phyloP scores from a whole-genome alignment of 768 basidiomycete genomes.

The Rubroboletus pulcherrimus region DNA sequence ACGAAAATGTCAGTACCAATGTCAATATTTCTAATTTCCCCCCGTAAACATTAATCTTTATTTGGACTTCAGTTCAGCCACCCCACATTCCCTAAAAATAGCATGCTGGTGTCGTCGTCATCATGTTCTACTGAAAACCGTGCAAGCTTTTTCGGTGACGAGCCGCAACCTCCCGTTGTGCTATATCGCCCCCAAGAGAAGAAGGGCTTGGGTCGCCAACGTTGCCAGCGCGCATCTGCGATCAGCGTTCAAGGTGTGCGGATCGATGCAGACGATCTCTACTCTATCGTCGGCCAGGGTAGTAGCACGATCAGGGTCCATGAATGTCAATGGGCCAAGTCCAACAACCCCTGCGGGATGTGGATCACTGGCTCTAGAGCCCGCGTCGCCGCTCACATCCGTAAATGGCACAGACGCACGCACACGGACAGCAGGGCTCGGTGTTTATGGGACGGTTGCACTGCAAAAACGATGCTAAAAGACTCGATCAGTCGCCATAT shows the following conservation, averaged over 20 bases:
- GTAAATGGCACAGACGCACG: conserved; percentile 1
- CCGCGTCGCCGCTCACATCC: neutral
- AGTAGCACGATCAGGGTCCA: neutral
- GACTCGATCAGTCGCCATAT: conserved; percentile 5
- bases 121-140: no score
- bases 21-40: neutral
- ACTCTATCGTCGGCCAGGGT: neutral
- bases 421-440: neutral
- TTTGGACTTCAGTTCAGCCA: neutral
- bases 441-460: conserved; percentile 9
- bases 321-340: neutral
- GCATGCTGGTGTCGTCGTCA: neutral
- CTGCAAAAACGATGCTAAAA: neutral
- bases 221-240: neutral
- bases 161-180: neutral
- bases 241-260: neutral
- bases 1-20: neutral
- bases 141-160: neutral
- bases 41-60: neutral
- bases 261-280: conserved; percentile 9
- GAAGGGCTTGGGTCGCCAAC: neutral
- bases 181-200: neutral
- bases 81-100: neutral
- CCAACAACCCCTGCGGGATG: conserved; percentile 3
- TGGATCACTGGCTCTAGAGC: conserved; percentile 8